Percentiles rank a stretch among this genome's conserved stretches.
These are phyloP conservation scores for Patellifolia procumbens DNA, from an alignment of 179 eudicot species.

Conservation along the genomic window DNA sequence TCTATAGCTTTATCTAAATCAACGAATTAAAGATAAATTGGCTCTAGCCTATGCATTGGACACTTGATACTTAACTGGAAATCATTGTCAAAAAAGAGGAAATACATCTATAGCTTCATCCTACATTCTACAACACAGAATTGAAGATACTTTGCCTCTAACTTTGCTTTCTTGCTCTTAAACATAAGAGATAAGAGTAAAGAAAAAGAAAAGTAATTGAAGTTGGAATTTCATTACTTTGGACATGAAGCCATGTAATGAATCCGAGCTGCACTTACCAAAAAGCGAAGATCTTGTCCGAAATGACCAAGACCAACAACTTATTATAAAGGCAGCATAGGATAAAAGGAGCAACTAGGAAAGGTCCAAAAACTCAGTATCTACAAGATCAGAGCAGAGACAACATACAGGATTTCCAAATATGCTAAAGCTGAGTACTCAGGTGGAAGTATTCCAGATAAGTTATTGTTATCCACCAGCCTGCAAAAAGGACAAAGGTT, in stretches of 20 bases:
- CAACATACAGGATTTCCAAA: conserved; percentile 62
- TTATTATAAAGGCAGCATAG: background rate
- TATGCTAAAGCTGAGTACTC: conserved; percentile 45
- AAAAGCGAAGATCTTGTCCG: background rate
- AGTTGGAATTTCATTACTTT: background rate
- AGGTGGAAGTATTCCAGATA: conserved; percentile 67
- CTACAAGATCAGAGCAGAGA: background rate
- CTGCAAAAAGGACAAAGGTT: conserved; percentile 39
- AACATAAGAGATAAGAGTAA: background rate
- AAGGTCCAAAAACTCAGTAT: background rate
- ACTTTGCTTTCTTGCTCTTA: background rate
- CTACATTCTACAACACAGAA: background rate
- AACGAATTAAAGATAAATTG: background rate
- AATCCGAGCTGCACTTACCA: background rate
- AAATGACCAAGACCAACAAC: background rate
- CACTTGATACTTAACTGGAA: background rate
- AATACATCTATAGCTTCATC: background rate
- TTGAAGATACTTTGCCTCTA: background rate
- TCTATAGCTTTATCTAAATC: background rate
- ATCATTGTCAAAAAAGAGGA: background rate
- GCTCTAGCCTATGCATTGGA: background rate
- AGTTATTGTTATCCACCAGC: conserved; percentile 70
- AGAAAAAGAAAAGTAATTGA: background rate
- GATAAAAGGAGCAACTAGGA: background rate
- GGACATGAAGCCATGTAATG: background rate